Evolutionary conservation across 129 eudicot species (phyloP), one percentile per base, ranked within the genome.

Genomic region (Pseudognaphalium luteoalbum): DNA sequence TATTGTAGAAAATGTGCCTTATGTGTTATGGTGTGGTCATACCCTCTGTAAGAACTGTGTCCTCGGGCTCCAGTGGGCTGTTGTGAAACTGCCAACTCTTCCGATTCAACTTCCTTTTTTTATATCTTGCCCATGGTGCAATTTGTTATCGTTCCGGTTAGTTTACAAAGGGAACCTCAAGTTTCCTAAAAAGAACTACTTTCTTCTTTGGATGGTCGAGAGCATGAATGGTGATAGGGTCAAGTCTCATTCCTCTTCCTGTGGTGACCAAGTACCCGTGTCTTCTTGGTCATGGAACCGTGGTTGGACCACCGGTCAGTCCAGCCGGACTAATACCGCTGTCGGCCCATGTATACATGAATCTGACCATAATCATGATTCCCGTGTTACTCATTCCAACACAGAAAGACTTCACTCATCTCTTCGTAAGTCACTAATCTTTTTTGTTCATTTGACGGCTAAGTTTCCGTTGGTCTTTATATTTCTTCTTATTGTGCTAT

Each of bases 61-160:
- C 34, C 80, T 87, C 11, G 86, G 86, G 1, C 82, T 87, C 17
- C 91, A 80, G 60, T 84, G 88, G 88, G 91, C 91, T 8, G 86
- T 85, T 11, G 80, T 84, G 19, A 87, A 87, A 68, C 78, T 87
- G 20, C 86, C 88, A 42, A 87, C 88, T 47, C 79, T 84, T 4
- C 91, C 91, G 6, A 81, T 87, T 58, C 91, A 87, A 63, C 88
- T 87, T 47, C 91, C 91, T 7, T 83, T 87, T 77, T 83, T 87
- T 80, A 75, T 87, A 6, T 83, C 91, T 16, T 87, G 91, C 68
- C 91, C 91, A 4, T 87, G 91, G 91, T 87, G 91, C 84, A 87
- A 84, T 52, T 60, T 84, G n/a, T 63, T 87, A 63, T 83, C 91
- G 16, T 80, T 82, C 9, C 78, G 91, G 25, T 78, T 87, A 17